Conservation (phyloP, 257 asterid genomes). For the Ligustrum vulgare region DNA sequence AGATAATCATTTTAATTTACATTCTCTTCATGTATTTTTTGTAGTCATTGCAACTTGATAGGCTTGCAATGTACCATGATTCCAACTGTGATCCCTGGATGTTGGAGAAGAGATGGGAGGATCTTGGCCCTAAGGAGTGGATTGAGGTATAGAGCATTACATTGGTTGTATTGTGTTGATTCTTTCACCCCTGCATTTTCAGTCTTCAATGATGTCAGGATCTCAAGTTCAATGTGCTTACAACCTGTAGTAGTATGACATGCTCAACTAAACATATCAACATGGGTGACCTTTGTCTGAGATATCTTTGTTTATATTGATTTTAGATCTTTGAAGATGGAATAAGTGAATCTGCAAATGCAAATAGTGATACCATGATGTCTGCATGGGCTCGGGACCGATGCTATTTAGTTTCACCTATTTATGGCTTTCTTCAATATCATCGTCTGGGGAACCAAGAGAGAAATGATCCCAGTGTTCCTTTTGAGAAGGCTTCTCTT, state of each 20-base stretch:
- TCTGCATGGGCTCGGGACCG: slow-evolving; percentile 75
- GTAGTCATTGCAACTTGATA: slow-evolving; percentile 92
- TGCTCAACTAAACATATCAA: neutral
- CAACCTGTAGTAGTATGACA: neutral
- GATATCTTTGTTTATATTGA: slow-evolving; percentile 10
- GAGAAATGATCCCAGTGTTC: slow-evolving; percentile 73
- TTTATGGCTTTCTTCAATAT: slow-evolving; percentile 89
- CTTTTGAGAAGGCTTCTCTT: slow-evolving; percentile 89
- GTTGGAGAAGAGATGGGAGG: slow-evolving; percentile 93
- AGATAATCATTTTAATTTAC: slow-evolving; percentile 8
- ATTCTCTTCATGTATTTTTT: slow-evolving; percentile 22
- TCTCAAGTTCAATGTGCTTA: neutral
- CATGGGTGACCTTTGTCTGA: slow-evolving; percentile 11
- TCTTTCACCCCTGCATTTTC: neutral
- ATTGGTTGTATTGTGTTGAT: slow-evolving; percentile 14
- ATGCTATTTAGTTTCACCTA: slow-evolving; percentile 83
- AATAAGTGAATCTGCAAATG: slow-evolving; percentile 63
- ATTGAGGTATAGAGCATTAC: slow-evolving; percentile 64
- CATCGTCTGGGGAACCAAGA: slow-evolving; percentile 96
- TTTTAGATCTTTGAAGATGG: slow-evolving; percentile 92
- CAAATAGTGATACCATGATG: slow-evolving; percentile 36
- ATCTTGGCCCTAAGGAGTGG: slow-evolving; percentile 92
- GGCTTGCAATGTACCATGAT: slow-evolving; percentile 98
- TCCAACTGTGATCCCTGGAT: slow-evolving; percentile 83
- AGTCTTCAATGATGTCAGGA: neutral